Percentiles rank a stretch among this genome's conserved stretches.
phyloP scores from a whole-genome alignment of 2,329 filamentous ascomycete species.

The Aspergillus oerlinghausenensis region DNA sequence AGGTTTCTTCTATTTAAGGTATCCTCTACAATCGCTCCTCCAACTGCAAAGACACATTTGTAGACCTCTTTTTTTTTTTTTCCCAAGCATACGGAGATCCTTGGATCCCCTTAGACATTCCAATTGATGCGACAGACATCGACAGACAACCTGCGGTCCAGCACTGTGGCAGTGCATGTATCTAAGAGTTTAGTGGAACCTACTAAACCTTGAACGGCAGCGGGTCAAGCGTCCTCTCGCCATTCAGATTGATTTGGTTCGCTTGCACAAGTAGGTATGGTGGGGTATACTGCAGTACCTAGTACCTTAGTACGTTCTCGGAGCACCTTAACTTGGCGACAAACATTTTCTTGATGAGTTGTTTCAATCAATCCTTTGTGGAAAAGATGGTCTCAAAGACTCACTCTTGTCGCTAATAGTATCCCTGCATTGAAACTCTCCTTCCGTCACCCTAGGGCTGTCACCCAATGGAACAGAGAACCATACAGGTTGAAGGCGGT shows the following conservation, averaged over 20 bases:
- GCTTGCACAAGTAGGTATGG: neutral
- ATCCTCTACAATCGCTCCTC: neutral
- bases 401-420: neutral
- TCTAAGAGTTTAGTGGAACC: slow-evolving; percentile 16
- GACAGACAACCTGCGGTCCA: slow-evolving; percentile 2
- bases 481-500: no score
- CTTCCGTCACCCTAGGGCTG: no score
- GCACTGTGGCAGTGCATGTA: slow-evolving; percentile 25
- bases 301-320: neutral
- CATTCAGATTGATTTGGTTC: slow-evolving; percentile 6
- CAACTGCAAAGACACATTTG: neutral
- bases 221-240: slow-evolving; percentile 14
- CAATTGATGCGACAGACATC: slow-evolving; percentile 15
- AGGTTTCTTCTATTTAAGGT: no score
- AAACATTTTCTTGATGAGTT: neutral
- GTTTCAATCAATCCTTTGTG: neutral
- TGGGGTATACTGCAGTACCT: neutral
- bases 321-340: neutral
- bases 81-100: slow-evolving; percentile 2
- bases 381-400: neutral
- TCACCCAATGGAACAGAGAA: no score
- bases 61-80: neutral
- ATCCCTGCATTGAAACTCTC: neutral
- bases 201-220: slow-evolving; percentile 14
- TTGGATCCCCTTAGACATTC: slow-evolving; percentile 6